Conservation (phyloP, 257 asterid species). For the Solanum bulbocastanum region DNA sequence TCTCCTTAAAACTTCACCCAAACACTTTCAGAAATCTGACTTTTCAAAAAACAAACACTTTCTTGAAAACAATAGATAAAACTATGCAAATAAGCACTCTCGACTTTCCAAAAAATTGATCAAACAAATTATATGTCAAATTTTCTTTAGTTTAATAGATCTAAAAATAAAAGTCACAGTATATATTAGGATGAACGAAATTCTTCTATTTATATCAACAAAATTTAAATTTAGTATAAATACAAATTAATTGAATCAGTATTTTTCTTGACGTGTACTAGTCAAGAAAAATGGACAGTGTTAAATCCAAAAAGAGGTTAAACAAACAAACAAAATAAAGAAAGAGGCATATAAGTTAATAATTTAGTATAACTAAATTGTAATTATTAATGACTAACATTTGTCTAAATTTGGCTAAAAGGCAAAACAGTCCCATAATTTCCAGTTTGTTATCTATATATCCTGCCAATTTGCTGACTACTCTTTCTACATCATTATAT, state of each 20-base stretch:
- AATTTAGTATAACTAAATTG: neutral
- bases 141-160: neutral
- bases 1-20: neutral
- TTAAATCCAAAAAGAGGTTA: neutral
- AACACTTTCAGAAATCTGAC: no score
- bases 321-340: neutral
- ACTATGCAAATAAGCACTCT: neutral
- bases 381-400: neutral
- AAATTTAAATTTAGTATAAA: rapidly evolving
- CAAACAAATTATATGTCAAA: neutral
- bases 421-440: neutral
- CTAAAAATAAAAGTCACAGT: neutral
- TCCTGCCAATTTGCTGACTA: neutral
- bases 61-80: no score
- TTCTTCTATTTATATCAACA: neutral
- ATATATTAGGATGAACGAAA: neutral
- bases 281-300: neutral
- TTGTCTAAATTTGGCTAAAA: neutral
- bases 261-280: neutral
- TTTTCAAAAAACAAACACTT: neutral
- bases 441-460: neutral
- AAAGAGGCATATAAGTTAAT: neutral
- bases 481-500: neutral
- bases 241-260: rapidly evolving
- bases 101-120: neutral